These are phyloP conservation scores for Hyphopichia fennica DNA, from an alignment of 1,139 yeast genomes.

Conservation along the genomic window DNA sequence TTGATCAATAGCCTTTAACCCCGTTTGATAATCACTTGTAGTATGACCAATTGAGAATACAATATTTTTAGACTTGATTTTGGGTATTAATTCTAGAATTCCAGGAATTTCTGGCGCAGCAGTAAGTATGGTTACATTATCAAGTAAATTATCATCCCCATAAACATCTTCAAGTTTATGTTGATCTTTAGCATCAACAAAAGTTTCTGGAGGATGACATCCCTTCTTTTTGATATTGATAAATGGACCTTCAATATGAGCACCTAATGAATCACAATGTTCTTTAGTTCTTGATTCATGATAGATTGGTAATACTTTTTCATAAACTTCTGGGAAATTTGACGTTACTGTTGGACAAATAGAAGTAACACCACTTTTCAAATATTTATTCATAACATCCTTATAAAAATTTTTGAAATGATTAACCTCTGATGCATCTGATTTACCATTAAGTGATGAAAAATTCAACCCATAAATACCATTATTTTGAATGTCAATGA, in stretches of 20 bases:
- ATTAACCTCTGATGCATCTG: constrained; percentile 34
- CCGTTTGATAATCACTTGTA: constrained; percentile 48
- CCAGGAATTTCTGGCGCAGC: constrained; percentile 66
- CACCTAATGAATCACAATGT: constrained; percentile 58
- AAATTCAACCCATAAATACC: constrained; percentile 64
- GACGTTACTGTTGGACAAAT: constrained; percentile 64
- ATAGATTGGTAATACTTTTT: constrained; percentile 50
- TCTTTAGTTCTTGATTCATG: constrained; percentile 31
- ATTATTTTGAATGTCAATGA: constrained; percentile 60
- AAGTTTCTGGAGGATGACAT: constrained; percentile 61
- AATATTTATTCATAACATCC: constrained; percentile 49
- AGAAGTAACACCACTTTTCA: constrained; percentile 59
- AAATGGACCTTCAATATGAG: constrained; percentile 69
- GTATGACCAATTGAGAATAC: constrained; percentile 62
- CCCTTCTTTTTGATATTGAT: constrained; percentile 57
- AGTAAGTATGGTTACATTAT: constrained; percentile 53
- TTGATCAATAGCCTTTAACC: constrained; percentile 46
- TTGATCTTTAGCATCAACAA: constrained; percentile 44
- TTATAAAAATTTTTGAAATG: constrained; percentile 33
- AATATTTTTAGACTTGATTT: constrained; percentile 32
- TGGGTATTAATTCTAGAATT: constrained; percentile 49
- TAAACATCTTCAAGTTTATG: constrained; percentile 43
- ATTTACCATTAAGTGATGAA: constrained; percentile 37
- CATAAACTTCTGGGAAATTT: constrained; percentile 53
- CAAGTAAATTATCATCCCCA: constrained; percentile 35